phyloP scores from a whole-genome alignment of 2,329 filamentous ascomycete species.

The Sporothrix inflata region DNA sequence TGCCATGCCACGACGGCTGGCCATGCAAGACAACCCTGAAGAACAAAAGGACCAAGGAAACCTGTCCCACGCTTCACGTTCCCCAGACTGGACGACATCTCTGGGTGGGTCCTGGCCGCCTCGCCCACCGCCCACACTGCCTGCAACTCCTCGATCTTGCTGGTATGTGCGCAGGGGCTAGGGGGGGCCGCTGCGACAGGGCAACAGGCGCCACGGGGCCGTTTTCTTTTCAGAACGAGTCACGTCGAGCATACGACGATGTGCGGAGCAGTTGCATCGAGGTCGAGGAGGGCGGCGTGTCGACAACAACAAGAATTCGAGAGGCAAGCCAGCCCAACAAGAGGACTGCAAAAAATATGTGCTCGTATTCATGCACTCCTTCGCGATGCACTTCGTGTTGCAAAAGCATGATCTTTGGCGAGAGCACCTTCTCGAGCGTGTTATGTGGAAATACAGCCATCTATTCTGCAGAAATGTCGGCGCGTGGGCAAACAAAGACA shows the following conservation, averaged over 20 bases:
- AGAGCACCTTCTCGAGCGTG: neutral
- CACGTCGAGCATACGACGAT: neutral
- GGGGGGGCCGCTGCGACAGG: neutral
- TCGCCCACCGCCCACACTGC: neutral
- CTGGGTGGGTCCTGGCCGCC: neutral
- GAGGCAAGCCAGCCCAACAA: neutral
- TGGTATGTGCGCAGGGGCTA: slow-evolving; percentile 16
- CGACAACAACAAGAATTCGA: neutral
- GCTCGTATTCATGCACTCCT: neutral
- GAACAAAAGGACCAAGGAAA: neutral
- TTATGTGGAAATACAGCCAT: neutral
- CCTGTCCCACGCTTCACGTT: slow-evolving; percentile 1
- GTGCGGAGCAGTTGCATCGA: neutral
- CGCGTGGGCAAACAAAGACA: neutral
- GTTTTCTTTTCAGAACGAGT: neutral
- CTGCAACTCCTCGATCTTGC: neutral
- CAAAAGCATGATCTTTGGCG: neutral
- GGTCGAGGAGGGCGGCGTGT: neutral
- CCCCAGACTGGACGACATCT: slow-evolving; percentile 2
- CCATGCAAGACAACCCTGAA: neutral
- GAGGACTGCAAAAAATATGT: neutral
- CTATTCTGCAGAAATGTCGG: neutral
- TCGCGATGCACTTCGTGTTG: neutral
- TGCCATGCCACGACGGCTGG: neutral
- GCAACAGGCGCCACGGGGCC: slow-evolving; percentile 8